Base-by-base conservation (phyloP, 495 filamentous ascomycete species). In the Aspergillus leporis region DNA sequence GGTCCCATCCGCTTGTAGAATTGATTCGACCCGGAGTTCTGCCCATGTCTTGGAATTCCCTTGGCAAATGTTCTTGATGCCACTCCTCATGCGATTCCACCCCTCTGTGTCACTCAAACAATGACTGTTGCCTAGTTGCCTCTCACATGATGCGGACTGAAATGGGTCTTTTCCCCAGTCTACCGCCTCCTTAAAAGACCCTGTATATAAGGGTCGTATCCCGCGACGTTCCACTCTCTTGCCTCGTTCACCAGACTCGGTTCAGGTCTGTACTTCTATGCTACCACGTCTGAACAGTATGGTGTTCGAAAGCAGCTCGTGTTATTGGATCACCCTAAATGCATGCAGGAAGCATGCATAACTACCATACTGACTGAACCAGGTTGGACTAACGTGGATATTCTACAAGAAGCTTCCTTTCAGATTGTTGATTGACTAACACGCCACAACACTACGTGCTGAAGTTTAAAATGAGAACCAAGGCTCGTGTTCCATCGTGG, bases 11-110 rank as follows among this genome's bases (percentile, higher is more conserved):
- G n/a, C 38, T 12, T 36, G 53, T 55, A 55, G 53, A 41, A 43
- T 45, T 55, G 40, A 55, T 55, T 55, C 53, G 40, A 43, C 53
- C 38, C 25, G 34, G 36, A 13, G 13, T 4, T n/a, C 22, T 45
- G n/a, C 52, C 14, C 38, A 41, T 38, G 32, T 55, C 52, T 55
- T 55, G 52, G 52, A 45, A 34, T 4, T 16, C 51, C 28, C 51
- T 53, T 53, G 51, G 51, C 53, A 40, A 23, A 19, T 10, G 4
- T 22, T 19, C 2, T 21, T 9, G 21, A 47, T 22, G 21, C 43
- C 19, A n/a, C 1, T 19, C 5, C 5, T n/a, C 19, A n/a, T 9
- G 19, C 43, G 9, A 12, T 52, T 10, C 3, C 30, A 4, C 16
- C 25, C 18, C 13, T 23, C 22, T 23, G 51, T 40, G 16, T 25